A percentile compares a stretch with the other conserved stretches of the same genome.
These are phyloP conservation scores for Fusarium sp. DNA, from an alignment of 2,329 filamentous ascomycete genomes.

Conservation along the genomic window DNA sequence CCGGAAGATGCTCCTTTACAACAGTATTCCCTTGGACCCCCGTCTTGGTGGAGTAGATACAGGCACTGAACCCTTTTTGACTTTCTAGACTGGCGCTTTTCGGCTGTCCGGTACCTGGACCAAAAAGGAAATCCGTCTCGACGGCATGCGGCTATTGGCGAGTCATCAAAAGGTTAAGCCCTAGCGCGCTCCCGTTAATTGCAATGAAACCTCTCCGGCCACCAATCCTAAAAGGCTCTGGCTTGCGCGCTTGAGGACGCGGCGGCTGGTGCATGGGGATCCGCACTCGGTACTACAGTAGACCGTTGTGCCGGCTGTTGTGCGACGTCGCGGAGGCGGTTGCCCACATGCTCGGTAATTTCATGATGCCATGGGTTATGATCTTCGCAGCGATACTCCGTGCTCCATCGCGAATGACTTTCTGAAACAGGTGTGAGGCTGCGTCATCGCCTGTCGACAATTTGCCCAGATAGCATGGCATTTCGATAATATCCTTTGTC, in stretches of 20 bases:
- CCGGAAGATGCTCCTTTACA: conserved; percentile 17
- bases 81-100: conserved; percentile 13
- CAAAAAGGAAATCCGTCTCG: conserved; percentile 49
- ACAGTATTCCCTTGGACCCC: conserved; percentile 25
- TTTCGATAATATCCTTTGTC: background rate
- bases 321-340: conserved; percentile 28
- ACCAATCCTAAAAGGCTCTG: conserved; percentile 28
- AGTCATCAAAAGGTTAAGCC: conserved; percentile 25
- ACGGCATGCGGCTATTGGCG: conserved; percentile 39
- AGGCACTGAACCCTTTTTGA: conserved; percentile 5
- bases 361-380: conserved; percentile 22
- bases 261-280: conserved; percentile 34
- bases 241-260: conserved; percentile 37
- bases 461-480: background rate
- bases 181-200: conserved; percentile 35
- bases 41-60: conserved; percentile 33
- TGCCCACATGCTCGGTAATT: conserved; percentile 24
- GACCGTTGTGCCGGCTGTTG: conserved; percentile 33
- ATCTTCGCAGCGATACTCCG: conserved; percentile 12
- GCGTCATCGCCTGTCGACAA: background rate
- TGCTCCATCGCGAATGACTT: conserved; percentile 29
- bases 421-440: conserved; percentile 22
- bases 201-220: conserved; percentile 28
- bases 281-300: conserved; percentile 19
- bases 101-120: conserved; percentile 24